Evolutionary conservation across 148 eudicot species (phyloP), one percentile per base, ranked within the genome.

Genomic region (Vaccinium vitisidaea): DNA sequence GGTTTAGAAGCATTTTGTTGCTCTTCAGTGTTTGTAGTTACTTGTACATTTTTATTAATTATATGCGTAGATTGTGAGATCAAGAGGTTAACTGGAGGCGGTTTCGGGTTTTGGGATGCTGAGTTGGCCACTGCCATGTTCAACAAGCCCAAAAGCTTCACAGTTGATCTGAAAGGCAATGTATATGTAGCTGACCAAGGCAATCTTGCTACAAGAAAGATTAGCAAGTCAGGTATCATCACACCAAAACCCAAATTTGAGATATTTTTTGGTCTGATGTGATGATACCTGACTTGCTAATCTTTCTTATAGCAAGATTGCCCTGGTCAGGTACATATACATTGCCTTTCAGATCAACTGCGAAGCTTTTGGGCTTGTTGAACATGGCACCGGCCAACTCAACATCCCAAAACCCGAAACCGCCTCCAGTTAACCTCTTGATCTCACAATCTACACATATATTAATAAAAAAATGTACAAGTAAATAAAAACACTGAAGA

Each of bases 111-210:
- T 80, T 52, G 50, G 59, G 96, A 94, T 85, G 98, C 96, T 65
- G 92, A 89, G 46, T 84, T 89, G 85, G 88, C 55, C 46, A 61
- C 90, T 19, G 93, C 98, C 52, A 86, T 12, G 87, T 93, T 93
- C 80, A 82, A 88, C 43, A 90, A 89, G 87, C 98, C 96, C 0
- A 91, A 70, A 83, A 91, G 91, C 89, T 92, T 94, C 88, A 90
- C 96, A 4, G 91, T 94, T 77, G 98, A 94, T 88, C 83, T 81
- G 27, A 94, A 85, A 46, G 94, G 94, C 67, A 94, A 93, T 86
- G 83, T 92, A 4, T 93, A 94, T 88, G 92, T 92, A 79, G 94
- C 96, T 83, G 98, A 94, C 86, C 79, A 79, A 85, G 79, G 48
- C 61, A 94, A 91, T 84, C 84, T 80, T 82, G 94, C 90, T 55